Conservation (phyloP, 2,329 filamentous ascomycete genomes). For the Dryadomyces sulphureus region DNA sequence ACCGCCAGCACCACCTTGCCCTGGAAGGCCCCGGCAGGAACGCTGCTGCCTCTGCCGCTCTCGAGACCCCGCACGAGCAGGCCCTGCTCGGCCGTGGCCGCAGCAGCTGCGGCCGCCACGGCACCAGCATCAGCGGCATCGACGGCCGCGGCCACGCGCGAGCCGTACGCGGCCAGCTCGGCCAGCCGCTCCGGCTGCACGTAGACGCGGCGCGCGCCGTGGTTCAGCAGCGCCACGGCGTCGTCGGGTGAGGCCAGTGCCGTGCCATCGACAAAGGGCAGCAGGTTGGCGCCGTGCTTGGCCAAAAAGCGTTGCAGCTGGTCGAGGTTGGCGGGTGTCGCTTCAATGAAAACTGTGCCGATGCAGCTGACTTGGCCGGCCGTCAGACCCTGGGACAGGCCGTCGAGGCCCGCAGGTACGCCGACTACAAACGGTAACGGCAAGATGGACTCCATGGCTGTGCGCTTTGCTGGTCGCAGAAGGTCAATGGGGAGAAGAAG, state of each 20-base stretch:
- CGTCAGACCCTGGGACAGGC: slow-evolving; percentile 32
- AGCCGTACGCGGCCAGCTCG: slow-evolving; percentile 36
- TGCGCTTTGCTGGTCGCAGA: not conserved
- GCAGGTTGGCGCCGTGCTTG: slow-evolving; percentile 34
- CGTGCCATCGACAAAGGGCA: slow-evolving; percentile 65
- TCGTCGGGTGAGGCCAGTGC: slow-evolving; percentile 54
- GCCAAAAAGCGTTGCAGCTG: slow-evolving; percentile 31
- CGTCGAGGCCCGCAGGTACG: slow-evolving; percentile 30
- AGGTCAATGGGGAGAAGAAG: not conserved
- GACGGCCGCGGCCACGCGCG: slow-evolving; percentile 39
- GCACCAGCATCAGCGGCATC: slow-evolving; percentile 15
- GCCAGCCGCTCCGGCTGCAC: slow-evolving; percentile 56
- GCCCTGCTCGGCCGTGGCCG: slow-evolving; percentile 29
- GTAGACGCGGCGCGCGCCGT: slow-evolving; percentile 74
- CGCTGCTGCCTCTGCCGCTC: slow-evolving; percentile 14
- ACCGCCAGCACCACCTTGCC: slow-evolving; percentile 34
- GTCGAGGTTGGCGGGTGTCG: slow-evolving; percentile 24
- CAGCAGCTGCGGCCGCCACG: slow-evolving; percentile 11
- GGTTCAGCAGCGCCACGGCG: slow-evolving; percentile 66
- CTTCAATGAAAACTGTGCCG: slow-evolving; percentile 43
- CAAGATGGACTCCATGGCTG: slow-evolving; percentile 47
- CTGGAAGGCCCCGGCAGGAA: slow-evolving; percentile 29
- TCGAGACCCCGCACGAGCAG: slow-evolving; percentile 40
- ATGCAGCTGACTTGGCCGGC: slow-evolving; percentile 43
- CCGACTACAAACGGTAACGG: slow-evolving; percentile 48